These are phyloP conservation scores for Thamnidium elegans DNA, from an alignment of 192 early-diverging fungal species.

Conservation along the genomic window DNA sequence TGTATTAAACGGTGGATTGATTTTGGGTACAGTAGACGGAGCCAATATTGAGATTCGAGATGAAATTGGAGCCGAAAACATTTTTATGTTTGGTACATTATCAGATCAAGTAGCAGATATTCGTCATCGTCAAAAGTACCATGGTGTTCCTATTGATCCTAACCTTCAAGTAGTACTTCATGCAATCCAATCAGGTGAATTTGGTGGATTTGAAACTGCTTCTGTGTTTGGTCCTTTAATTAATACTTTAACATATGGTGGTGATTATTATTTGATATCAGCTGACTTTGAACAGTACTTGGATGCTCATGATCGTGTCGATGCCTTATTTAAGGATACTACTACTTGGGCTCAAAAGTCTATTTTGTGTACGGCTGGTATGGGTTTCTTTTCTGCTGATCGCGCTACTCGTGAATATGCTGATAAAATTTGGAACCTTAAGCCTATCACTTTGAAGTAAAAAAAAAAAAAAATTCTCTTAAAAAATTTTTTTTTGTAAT, in stretches of 20 bases:
- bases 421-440: constrained; percentile 84
- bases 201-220: constrained; percentile 57
- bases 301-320: constrained; percentile 74
- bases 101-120: constrained; percentile 92
- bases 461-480: too few relatives aligned
- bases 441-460: constrained; percentile 13
- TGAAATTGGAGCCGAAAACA: constrained; percentile 95
- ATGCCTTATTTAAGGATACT: constrained; percentile 80
- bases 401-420: constrained; percentile 92
- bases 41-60: constrained; percentile 99
- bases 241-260: constrained; percentile 76
- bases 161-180: constrained; percentile 79
- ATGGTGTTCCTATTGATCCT: constrained; percentile 71
- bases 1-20: constrained; percentile 96
- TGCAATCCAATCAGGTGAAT: constrained; percentile 70
- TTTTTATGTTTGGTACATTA: constrained; percentile 93
- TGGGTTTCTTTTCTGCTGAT: constrained; percentile 93
- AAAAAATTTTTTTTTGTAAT: too few relatives aligned
- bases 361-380: constrained; percentile 84
- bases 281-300: constrained; percentile 88
- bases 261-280: constrained; percentile 85
- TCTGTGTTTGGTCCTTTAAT: constrained; percentile 75
- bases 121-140: constrained; percentile 86
- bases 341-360: constrained; percentile 83
- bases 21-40: constrained; percentile 95